Evolutionary conservation across 345 rosid species (phyloP).

Genomic region (Lumnitzera littorea): DNA sequence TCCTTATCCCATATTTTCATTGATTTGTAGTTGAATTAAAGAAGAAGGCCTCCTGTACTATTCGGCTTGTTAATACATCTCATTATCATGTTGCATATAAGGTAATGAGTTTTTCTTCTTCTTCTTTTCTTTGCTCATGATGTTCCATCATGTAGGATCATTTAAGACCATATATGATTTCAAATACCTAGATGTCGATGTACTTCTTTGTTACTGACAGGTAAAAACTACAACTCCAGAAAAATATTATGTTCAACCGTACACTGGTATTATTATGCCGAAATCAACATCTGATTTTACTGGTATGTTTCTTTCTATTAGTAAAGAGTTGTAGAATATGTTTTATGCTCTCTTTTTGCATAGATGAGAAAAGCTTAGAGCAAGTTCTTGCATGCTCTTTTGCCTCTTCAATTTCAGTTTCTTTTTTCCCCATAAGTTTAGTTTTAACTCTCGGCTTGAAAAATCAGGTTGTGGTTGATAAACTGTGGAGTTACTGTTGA

Average conservation of each 20-base stretch:
- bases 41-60: conserved; percentile 39
- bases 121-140: too few relatives aligned
- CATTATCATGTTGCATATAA: conserved; percentile 53
- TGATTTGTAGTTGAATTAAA: conserved; percentile 36
- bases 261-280: conserved; percentile 39
- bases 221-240: conserved; percentile 53
- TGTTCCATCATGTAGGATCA: not conserved
- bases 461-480: too few relatives aligned
- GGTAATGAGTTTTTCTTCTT: conserved; percentile 14
- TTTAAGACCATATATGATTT: not conserved
- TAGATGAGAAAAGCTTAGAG: too few relatives aligned
- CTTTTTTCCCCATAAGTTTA: too few relatives aligned
- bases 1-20: not conserved
- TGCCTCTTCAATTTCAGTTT: too few relatives aligned
- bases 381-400: too few relatives aligned
- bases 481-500: too few relatives aligned
- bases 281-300: conserved; percentile 27
- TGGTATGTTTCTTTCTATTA: conserved; percentile 15
- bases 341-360: too few relatives aligned
- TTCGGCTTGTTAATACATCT: conserved; percentile 33
- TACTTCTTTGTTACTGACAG: conserved; percentile 15
- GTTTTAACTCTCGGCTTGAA: too few relatives aligned
- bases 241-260: conserved; percentile 49
- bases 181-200: not conserved
- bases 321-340: too few relatives aligned